These are phyloP conservation scores for Craspedostauros australis DNA, from an alignment of 108 stramenopile genomes.

Conservation along the genomic window DNA sequence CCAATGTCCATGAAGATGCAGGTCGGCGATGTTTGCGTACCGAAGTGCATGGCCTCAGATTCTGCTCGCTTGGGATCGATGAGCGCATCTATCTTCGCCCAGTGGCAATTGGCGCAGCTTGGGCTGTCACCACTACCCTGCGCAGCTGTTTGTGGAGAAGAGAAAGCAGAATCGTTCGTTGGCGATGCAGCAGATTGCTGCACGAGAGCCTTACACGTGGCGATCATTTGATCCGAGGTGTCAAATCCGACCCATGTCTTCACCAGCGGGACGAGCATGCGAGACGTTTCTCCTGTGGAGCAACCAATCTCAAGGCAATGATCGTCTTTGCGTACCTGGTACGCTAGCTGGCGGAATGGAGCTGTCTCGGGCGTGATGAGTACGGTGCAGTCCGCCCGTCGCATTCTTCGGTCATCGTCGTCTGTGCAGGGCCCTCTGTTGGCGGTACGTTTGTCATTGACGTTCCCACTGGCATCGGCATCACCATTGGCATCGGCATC, in stretches of 20 bases:
- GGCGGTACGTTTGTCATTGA: not conserved
- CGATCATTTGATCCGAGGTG: constrained; percentile 60
- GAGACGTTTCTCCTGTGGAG: constrained; percentile 59
- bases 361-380: constrained; percentile 1
- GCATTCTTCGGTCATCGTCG: not conserved
- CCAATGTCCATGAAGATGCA: constrained; percentile 78
- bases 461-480: too few species aligned
- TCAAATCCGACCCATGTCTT: constrained; percentile 69
- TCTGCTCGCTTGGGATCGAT: constrained; percentile 57
- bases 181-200: not conserved
- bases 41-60: constrained; percentile 9
- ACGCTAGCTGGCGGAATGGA: constrained; percentile 5
- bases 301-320: constrained; percentile 68
- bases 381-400: not conserved
- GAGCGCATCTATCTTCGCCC: constrained; percentile 31
- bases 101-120: not conserved
- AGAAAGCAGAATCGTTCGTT: not conserved
- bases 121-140: not conserved
- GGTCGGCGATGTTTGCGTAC: constrained; percentile 22
- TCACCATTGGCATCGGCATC: not conserved
- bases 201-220: constrained; percentile 16
- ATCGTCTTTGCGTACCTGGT: not conserved
- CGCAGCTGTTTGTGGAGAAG: not conserved
- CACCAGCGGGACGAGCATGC: constrained; percentile 14
- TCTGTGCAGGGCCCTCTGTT: not conserved